Evolutionary conservation across 2,329 filamentous ascomycete species (phyloP).

Genomic region (Phyllachora maydis): DNA sequence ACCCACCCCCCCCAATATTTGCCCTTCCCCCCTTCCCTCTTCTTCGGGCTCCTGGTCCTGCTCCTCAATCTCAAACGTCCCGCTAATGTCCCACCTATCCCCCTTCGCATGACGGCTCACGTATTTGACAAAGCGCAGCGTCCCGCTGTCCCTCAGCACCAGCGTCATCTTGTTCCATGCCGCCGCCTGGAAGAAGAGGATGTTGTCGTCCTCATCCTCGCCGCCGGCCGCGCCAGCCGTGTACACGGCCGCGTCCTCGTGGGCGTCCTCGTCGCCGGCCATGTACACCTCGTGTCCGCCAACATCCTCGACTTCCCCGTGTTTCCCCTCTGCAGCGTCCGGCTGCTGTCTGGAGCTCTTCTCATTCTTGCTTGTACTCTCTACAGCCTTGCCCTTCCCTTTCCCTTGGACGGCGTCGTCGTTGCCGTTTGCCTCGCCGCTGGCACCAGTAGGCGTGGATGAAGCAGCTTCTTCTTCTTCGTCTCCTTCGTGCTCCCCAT

Average conservation of each 20-base stretch:
- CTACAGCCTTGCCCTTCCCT: slow-evolving; percentile 11
- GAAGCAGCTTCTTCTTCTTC: slow-evolving; percentile 22
- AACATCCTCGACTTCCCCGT: slow-evolving; percentile 33
- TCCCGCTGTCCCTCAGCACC: slow-evolving; percentile 70
- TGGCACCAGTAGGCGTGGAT: slow-evolving; percentile 12
- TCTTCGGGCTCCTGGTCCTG: slow-evolving; percentile 20
- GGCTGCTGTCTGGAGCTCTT: too few relatives aligned
- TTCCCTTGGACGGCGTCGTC: slow-evolving; percentile 11
- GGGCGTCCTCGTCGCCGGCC: slow-evolving; percentile 59
- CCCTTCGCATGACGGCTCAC: slow-evolving; percentile 65
- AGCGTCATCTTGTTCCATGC: slow-evolving; percentile 84
- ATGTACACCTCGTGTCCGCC: slow-evolving; percentile 84
- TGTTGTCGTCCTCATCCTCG: slow-evolving; percentile 65
- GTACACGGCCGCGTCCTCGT: slow-evolving; percentile 66
- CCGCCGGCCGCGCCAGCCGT: slow-evolving; percentile 45
- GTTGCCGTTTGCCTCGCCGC: slow-evolving; percentile 10
- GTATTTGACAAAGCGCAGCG: slow-evolving; percentile 91
- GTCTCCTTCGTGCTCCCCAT: too few relatives aligned
- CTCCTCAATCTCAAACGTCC: slow-evolving; percentile 51
- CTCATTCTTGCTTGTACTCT: slow-evolving; percentile 8
- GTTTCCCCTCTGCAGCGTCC: too few relatives aligned
- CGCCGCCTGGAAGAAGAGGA: slow-evolving; percentile 40
- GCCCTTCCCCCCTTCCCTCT: slow-evolving; percentile 11
- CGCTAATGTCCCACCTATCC: slow-evolving; percentile 83
- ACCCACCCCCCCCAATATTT: slow-evolving; percentile 11